Conservation (phyloP, 345 rosid species). For the Gossypium herbaceum region DNA sequence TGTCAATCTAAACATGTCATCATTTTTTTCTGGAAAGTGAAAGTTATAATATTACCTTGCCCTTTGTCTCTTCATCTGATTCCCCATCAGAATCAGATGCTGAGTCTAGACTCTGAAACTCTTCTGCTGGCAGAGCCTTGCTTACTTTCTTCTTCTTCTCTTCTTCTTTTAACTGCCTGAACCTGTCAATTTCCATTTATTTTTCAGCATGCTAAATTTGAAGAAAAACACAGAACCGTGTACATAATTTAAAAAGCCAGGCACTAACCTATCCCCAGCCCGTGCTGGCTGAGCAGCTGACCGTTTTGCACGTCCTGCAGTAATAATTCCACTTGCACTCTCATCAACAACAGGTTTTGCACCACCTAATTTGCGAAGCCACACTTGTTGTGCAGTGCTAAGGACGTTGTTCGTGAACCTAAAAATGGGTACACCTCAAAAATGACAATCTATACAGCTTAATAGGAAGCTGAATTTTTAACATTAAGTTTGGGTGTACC, state of each 20-base stretch:
- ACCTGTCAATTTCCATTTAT: conserved; percentile 43
- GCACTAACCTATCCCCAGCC: conserved; percentile 65
- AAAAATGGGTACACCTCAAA: conserved; percentile 15
- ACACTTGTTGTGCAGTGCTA: conserved; percentile 95
- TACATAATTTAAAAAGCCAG: neutral
- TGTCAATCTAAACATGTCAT: neutral
- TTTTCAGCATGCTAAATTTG: conserved; percentile 17
- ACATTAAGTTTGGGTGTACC: neutral
- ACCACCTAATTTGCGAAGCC: conserved; percentile 95
- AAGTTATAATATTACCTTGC: conserved; percentile 37
- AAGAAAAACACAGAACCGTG: neutral
- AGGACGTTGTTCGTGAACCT: conserved; percentile 96
- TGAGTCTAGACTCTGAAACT: conserved; percentile 37
- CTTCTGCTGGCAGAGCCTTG: conserved; percentile 55
- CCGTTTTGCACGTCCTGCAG: conserved; percentile 92
- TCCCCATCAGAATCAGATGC: conserved; percentile 62
- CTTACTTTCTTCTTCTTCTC: conserved; percentile 46
- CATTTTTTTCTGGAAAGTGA: neutral
- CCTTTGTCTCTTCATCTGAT: conserved; percentile 41
- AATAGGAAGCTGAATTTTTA: neutral
- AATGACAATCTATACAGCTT: neutral
- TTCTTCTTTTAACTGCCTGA: conserved; percentile 67
- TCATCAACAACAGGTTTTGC: conserved; percentile 78
- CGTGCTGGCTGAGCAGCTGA: conserved; percentile 63
- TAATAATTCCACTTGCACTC: conserved; percentile 79